Evolutionary conservation across 1,139 yeast species (phyloP).

Genomic region (Casaregolazyma suthepensis): DNA sequence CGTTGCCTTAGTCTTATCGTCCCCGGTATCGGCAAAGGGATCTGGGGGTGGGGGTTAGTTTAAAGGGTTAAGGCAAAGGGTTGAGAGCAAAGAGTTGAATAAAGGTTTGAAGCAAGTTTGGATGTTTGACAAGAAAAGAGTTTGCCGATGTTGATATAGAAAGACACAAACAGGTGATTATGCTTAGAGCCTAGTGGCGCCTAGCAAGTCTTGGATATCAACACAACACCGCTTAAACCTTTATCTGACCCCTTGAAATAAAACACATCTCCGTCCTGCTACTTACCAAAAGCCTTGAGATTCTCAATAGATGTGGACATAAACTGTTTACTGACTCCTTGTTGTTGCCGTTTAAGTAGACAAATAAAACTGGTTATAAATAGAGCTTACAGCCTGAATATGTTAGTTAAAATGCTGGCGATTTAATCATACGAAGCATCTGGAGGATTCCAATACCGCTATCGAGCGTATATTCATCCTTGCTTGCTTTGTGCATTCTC

Average conservation of each 20-base stretch:
- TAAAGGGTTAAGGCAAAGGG: too few relatives aligned
- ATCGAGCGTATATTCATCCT: neutral
- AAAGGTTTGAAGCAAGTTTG: too few relatives aligned
- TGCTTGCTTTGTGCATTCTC: neutral
- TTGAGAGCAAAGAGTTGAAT: too few relatives aligned
- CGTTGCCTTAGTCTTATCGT: slow-evolving; percentile 94
- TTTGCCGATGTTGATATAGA: too few relatives aligned
- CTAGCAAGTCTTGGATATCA: neutral
- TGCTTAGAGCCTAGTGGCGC: neutral
- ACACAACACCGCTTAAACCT: neutral
- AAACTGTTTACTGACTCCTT: slow-evolving; percentile 24
- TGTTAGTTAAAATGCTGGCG: neutral
- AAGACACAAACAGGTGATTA: neutral
- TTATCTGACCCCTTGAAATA: neutral
- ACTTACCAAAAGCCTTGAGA: slow-evolving; percentile 86
- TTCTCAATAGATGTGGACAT: slow-evolving; percentile 78
- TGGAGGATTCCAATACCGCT: neutral
- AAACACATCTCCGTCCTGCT: neutral
- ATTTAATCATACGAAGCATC: neutral
- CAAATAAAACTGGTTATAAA: neutral
- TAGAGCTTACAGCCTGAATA: neutral
- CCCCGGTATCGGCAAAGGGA: slow-evolving; percentile 99
- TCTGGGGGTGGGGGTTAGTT: too few relatives aligned
- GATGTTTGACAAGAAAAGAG: too few relatives aligned
- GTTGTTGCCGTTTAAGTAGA: neutral